Percentiles rank a stretch among this genome's conserved stretches.
Conservation (phyloP, 768 basidiomycete species). For the Leccinum broughii region DNA sequence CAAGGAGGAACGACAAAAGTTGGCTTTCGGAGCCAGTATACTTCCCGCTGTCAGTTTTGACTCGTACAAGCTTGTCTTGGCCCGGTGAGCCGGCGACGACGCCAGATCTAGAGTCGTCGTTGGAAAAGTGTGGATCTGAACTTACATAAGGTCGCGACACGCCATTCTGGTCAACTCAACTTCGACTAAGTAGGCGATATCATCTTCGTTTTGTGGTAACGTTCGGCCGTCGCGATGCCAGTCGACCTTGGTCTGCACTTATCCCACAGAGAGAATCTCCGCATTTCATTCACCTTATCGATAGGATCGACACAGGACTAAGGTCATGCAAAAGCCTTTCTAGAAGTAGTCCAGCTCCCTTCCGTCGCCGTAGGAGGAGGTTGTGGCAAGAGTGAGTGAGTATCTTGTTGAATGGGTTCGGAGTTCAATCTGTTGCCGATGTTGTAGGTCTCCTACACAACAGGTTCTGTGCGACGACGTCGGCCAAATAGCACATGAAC, state of each 20-base stretch:
- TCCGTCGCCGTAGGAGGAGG: conserved; percentile 31
- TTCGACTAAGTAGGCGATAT: too few species aligned
- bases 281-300: conserved; percentile 34
- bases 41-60: too few species aligned
- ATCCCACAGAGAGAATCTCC: conserved; percentile 9
- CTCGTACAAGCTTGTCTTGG: too few species aligned
- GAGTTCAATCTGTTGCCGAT: background rate
- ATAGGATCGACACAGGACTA: conserved; percentile 36
- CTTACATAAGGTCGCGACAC: too few species aligned
- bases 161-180: too few species aligned
- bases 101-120: too few species aligned
- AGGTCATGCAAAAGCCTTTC: conserved; percentile 32
- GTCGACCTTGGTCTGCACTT: conserved; percentile 34
- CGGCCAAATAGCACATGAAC: conserved; percentile 47
- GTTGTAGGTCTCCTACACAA: conserved; percentile 23
- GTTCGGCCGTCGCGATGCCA: conserved; percentile 30
- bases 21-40: too few species aligned
- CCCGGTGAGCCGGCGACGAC: too few species aligned
- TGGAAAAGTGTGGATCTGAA: too few species aligned
- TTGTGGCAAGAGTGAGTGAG: conserved; percentile 45
- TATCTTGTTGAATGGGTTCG: too few species aligned
- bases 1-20: too few species aligned
- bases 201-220: too few species aligned
- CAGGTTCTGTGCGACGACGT: conserved; percentile 29
- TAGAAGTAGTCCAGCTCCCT: conserved; percentile 38